Percentiles rank a stretch among this genome's conserved stretches.
phyloP scores from a whole-genome alignment of 345 rosid genomes.

The Eucalyptus marginata region DNA sequence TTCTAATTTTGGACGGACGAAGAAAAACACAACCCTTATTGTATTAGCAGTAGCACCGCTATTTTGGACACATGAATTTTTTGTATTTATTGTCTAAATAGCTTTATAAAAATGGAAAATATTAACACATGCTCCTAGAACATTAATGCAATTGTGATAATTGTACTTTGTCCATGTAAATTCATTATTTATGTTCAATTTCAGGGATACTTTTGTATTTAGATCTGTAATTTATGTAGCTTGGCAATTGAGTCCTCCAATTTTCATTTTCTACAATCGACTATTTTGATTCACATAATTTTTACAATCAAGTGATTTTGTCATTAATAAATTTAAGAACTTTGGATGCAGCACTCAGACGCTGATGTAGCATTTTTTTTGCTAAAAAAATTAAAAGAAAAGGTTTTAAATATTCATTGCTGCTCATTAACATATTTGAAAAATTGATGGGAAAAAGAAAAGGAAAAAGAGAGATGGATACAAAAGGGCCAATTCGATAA shows the following conservation, averaged over 20 bases:
- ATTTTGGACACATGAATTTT: background rate
- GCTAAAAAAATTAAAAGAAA: background rate
- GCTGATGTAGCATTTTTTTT: background rate
- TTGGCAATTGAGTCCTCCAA: background rate
- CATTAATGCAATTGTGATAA: background rate
- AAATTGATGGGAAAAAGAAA: background rate
- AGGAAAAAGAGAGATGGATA: background rate
- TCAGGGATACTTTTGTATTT: background rate
- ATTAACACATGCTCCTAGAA: background rate
- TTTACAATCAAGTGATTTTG: background rate
- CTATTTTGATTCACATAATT: background rate
- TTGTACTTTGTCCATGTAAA: background rate
- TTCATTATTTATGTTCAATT: background rate
- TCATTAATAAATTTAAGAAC: background rate
- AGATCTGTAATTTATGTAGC: background rate
- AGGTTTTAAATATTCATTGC: background rate
- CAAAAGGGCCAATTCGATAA: background rate
- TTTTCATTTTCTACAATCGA: background rate
- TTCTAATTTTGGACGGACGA: background rate
- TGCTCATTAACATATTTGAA: background rate
- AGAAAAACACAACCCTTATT: background rate
- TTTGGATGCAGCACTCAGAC: background rate
- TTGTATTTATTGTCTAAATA: background rate
- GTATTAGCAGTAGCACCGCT: background rate
- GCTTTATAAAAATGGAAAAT: no score